Evolutionary conservation across 2,329 filamentous ascomycete species (phyloP), one percentile per base, ranked within the genome.

Genomic region (Parastagonospora avenae): DNA sequence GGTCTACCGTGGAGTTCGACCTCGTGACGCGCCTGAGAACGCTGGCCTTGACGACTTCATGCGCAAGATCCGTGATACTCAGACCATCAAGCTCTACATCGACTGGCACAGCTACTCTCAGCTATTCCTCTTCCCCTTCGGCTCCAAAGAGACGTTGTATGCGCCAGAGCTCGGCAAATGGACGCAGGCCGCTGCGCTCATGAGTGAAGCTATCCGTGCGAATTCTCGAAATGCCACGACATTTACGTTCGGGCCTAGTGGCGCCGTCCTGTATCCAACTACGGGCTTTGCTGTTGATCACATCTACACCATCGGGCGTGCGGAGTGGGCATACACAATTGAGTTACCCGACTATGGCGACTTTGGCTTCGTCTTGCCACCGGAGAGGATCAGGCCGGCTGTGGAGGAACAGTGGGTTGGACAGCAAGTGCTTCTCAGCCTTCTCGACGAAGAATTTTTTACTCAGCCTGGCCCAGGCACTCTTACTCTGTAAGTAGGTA

Each of bases 51-150:
- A 77, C n/a, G 66, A 72, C 4, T 76, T 79, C 47, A 71, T 80
- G 9, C 71, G 73, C 32, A 68, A 70, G n/a, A 64, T 85, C 16
- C 70, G 74, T 4, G 66, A 68, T 12, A 56, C 59, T 2, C 74
- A 79, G 49, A 80, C 81, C 1, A 76, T 87, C 45, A 81, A 82
- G 62, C 76, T 86, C 2, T 88, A 80, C 65, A 81, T 88, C 44
- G 85, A 88, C 71, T 85, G 80, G 72, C 85, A 88, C 72, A 79
- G 81, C 2, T 88, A 85, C 67, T 81, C 79, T 9, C 85, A 88
- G 59, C 75, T 83, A 29, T 79, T 87, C 51, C 77, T 84, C 50
- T 77, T 80, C 14, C 81, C 76, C 2, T 87, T 84, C 54, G 84
- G 84, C 27, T 84, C 82, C 70, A 80, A 79, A 11, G 85, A 83